Evolutionary conservation across 495 filamentous ascomycete species (phyloP).

Genomic region (Sordaria brevicollis): DNA sequence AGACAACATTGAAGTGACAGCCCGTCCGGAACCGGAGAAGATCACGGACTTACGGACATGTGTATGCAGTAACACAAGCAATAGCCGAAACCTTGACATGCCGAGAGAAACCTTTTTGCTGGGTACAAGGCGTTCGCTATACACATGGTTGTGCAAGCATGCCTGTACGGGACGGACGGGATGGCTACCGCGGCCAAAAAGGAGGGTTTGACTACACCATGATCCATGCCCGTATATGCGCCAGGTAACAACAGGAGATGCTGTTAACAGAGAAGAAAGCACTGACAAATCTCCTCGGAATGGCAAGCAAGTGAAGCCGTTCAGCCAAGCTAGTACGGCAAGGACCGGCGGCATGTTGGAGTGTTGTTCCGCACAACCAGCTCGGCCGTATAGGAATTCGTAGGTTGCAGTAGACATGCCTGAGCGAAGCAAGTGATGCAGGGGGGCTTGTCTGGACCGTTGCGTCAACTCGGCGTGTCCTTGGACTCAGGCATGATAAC

Average conservation of each 20-base stretch:
- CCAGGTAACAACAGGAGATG: not conserved
- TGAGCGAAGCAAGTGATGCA: not conserved
- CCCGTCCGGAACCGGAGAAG: not conserved
- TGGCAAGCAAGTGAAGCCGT: not conserved
- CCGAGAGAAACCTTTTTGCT: not conserved
- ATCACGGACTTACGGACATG: not conserved
- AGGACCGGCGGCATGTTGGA: not conserved
- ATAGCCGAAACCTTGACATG: not conserved
- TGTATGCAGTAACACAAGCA: not conserved
- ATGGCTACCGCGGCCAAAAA: not conserved
- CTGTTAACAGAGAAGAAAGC: not conserved
- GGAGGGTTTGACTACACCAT: not conserved
- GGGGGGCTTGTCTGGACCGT: not conserved
- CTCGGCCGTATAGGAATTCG: not conserved
- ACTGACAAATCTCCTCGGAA: not conserved
- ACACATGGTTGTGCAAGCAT: not conserved
- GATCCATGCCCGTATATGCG: not conserved
- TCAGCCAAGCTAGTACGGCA: not conserved
- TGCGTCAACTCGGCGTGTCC: not conserved
- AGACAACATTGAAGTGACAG: not conserved
- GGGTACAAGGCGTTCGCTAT: not conserved
- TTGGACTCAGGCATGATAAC: not conserved
- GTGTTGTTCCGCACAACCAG: not conserved
- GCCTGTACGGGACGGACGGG: not conserved
- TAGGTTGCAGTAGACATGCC: not conserved